Evolutionary conservation across 129 eudicot species (phyloP).

Genomic region (Flaveria trinervia): DNA sequence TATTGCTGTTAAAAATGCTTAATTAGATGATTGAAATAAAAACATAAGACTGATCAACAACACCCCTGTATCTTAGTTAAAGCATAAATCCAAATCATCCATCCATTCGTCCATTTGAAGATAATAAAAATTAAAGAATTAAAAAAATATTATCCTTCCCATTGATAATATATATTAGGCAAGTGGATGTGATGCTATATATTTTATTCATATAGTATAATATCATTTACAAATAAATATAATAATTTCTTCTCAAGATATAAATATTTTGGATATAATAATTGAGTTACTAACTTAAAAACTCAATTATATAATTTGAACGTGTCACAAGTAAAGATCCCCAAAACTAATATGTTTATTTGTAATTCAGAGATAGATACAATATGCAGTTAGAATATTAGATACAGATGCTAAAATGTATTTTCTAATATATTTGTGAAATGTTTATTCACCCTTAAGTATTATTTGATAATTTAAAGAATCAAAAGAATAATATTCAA

Average conservation of each 20-base stretch:
- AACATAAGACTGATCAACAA: not conserved
- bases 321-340: not conserved
- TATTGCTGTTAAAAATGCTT: not conserved
- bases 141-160: not conserved
- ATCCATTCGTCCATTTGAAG: constrained; percentile 21
- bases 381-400: too few relatives aligned
- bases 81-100: constrained; percentile 25
- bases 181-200: constrained; percentile 4
- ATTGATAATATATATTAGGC: not conserved
- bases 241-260: not conserved
- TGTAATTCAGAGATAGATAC: not conserved
- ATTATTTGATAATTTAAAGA: too few relatives aligned
- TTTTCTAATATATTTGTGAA: not conserved
- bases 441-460: not conserved
- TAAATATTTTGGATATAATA: not conserved
- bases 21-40: not conserved
- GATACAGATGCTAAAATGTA: too few relatives aligned
- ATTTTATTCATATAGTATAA: not conserved
- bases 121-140: constrained; percentile 23
- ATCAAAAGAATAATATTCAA: too few relatives aligned
- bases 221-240: not conserved
- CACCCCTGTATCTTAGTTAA: constrained; percentile 1
- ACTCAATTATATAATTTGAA: not conserved
- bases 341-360: not conserved
- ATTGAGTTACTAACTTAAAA: not conserved